These are phyloP conservation scores for Sicyos edulis DNA, from an alignment of 306 rosid species.

Conservation along the genomic window DNA sequence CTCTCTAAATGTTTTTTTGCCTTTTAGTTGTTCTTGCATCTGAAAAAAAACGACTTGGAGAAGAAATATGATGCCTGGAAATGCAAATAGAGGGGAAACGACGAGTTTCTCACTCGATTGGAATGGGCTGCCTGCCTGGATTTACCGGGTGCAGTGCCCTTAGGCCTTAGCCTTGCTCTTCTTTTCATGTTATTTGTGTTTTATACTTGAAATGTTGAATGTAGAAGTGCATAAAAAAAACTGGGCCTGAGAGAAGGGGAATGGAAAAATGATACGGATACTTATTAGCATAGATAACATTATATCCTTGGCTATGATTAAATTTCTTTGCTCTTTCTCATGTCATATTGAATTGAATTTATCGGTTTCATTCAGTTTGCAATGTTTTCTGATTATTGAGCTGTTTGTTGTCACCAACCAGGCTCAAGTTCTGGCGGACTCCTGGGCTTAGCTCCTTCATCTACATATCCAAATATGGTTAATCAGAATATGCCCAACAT, in stretches of 20 bases:
- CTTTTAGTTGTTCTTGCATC: too few relatives aligned
- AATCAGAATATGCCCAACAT: constrained; percentile 99
- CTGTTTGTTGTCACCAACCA: constrained; percentile 26
- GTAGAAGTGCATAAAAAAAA: not conserved
- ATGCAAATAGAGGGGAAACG: not conserved
- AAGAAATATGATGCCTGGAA: not conserved
- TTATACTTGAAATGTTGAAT: not conserved
- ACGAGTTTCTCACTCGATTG: not conserved
- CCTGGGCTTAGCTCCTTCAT: constrained; percentile 74
- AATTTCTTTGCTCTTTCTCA: not conserved
- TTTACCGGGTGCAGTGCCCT: not conserved
- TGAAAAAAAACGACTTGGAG: too few relatives aligned
- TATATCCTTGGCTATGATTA: too few relatives aligned
- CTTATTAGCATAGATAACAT: not conserved
- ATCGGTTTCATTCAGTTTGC: not conserved
- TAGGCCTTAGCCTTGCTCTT: not conserved
- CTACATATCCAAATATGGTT: constrained; percentile 69
- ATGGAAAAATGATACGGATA: not conserved
- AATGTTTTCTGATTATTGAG: not conserved
- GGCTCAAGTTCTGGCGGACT: constrained; percentile 73
- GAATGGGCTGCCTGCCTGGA: not conserved
- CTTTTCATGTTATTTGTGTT: not conserved
- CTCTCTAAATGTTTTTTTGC: not conserved
- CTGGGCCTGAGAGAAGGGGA: not conserved
- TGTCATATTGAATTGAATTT: not conserved